Percentiles rank a stretch among this genome's conserved stretches.
phyloP scores from a whole-genome alignment of 768 basidiomycete genomes.

The Glaciozyma antarctica region DNA sequence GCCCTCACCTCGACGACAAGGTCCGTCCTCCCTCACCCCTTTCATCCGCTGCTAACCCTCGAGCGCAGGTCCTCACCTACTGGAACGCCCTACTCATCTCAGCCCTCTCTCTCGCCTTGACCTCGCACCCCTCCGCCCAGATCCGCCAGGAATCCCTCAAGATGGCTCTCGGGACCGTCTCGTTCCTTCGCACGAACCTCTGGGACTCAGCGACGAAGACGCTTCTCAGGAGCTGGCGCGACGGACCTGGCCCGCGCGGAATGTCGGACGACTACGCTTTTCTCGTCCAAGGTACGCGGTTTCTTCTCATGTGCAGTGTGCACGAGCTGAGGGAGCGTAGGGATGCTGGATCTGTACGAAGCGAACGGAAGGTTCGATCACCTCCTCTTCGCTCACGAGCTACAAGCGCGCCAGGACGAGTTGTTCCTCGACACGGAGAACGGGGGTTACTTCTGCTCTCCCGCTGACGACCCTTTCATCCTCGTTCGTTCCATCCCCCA shows the following conservation, averaged over 20 bases:
- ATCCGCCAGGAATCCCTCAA: background rate
- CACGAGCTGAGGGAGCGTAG: background rate
- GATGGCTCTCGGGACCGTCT: background rate
- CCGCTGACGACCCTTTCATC: background rate
- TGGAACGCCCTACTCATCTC: background rate
- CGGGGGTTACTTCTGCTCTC: background rate
- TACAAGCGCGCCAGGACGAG: background rate
- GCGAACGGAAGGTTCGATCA: background rate
- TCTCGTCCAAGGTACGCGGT: conserved; percentile 13
- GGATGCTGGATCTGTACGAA: background rate
- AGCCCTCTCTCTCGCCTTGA: background rate
- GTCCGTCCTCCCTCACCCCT: no score
- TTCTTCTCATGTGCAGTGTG: background rate
- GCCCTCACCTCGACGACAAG: background rate
- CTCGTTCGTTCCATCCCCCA: background rate
- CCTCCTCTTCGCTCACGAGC: background rate
- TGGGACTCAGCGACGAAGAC: background rate
- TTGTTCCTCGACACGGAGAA: background rate
- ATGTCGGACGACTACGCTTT: background rate
- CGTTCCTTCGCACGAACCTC: background rate
- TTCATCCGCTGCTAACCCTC: no score
- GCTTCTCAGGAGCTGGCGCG: background rate
- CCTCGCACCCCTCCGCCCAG: background rate
- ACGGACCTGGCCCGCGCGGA: background rate
- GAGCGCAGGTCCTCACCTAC: background rate